Percentiles rank a stretch among this genome's conserved stretches.
Evolutionary conservation across 148 eudicot species (phyloP).

Genomic region (Vaccinium macrocarpon): DNA sequence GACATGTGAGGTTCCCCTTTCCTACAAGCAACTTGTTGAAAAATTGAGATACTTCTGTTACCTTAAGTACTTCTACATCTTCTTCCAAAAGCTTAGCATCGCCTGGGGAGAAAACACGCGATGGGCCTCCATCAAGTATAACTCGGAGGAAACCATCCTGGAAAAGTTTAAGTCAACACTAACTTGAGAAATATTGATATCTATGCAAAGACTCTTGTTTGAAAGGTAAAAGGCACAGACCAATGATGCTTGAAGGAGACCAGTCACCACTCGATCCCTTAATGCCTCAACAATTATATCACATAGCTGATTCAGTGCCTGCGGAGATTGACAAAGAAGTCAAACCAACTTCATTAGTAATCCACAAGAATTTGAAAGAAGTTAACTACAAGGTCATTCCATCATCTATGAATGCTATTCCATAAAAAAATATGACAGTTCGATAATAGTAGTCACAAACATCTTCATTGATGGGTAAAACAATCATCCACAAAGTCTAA

Average conservation of each 20-base stretch:
- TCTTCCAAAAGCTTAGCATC: constrained; percentile 91
- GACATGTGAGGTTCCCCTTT: neutral
- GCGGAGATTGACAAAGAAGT: constrained; percentile 24
- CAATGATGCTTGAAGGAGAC: constrained; percentile 96
- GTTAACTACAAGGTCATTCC: neutral
- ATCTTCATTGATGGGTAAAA: neutral
- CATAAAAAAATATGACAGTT: neutral
- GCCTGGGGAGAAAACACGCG: constrained; percentile 65
- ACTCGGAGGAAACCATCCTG: constrained; percentile 97
- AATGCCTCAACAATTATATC: constrained; percentile 78
- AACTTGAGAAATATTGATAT: constrained; percentile 8
- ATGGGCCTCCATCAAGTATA: constrained; percentile 89
- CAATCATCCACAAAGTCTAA: neutral
- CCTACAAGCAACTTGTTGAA: neutral
- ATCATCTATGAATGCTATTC: neutral
- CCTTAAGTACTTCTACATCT: constrained; percentile 92
- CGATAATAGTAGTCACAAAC: neutral
- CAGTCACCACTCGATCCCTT: constrained; percentile 90
- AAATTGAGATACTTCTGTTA: constrained; percentile 22
- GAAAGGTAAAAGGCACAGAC: constrained; percentile 36
- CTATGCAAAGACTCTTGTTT: neutral
- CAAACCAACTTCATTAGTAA: constrained; percentile 10
- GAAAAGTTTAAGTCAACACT: constrained; percentile 13
- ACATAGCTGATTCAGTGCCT: constrained; percentile 91
- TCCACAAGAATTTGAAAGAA: neutral